Conservation (phyloP, 2,329 filamentous ascomycete species). For the Diaporthe aspalathi region DNA sequence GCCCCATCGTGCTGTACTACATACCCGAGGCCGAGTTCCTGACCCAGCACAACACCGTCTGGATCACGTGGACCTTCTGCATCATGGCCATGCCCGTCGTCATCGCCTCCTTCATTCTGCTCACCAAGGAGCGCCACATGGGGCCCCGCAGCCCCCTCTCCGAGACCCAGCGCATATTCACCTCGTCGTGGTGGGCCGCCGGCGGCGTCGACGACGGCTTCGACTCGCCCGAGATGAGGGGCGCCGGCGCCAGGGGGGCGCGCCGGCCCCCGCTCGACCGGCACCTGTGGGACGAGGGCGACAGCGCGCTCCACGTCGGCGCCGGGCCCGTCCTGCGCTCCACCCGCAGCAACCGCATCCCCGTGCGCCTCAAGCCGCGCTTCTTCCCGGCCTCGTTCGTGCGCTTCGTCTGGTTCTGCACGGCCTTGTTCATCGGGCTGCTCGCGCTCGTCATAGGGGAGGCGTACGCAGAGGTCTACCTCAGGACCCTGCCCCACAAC, state of each 20-base stretch:
- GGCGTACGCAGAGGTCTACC: conserved; percentile 76
- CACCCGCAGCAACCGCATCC: conserved; percentile 44
- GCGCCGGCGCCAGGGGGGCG: conserved; percentile 51
- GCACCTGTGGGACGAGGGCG: conserved; percentile 52
- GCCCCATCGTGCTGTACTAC: conserved; percentile 71
- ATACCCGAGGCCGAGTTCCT: conserved; percentile 64
- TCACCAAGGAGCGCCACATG: conserved; percentile 72
- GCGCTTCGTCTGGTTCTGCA: conserved; percentile 76
- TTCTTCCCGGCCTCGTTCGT: conserved; percentile 76
- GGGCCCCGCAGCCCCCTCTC: conserved; percentile 70
- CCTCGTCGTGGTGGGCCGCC: conserved; percentile 73
- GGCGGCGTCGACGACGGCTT: conserved; percentile 66
- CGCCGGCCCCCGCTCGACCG: conserved; percentile 43
- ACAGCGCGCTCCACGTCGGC: conserved; percentile 41
- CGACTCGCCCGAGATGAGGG: conserved; percentile 55
- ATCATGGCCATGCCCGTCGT: conserved; percentile 77
- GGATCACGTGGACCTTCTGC: conserved; percentile 77
- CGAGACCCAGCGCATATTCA: conserved; percentile 76
- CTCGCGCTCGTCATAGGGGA: conserved; percentile 76
- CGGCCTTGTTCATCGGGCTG: conserved; percentile 70
- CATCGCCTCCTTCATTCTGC: conserved; percentile 72
- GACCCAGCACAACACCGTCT: conserved; percentile 72
- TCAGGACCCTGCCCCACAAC: conserved; percentile 73
- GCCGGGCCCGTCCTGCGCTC: conserved; percentile 41
- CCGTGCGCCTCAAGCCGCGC: conserved; percentile 58